Evolutionary conservation across 768 basidiomycete species (phyloP), one percentile per base, ranked within the genome.

Genomic region (Rhodosporidiobolus sp.): DNA sequence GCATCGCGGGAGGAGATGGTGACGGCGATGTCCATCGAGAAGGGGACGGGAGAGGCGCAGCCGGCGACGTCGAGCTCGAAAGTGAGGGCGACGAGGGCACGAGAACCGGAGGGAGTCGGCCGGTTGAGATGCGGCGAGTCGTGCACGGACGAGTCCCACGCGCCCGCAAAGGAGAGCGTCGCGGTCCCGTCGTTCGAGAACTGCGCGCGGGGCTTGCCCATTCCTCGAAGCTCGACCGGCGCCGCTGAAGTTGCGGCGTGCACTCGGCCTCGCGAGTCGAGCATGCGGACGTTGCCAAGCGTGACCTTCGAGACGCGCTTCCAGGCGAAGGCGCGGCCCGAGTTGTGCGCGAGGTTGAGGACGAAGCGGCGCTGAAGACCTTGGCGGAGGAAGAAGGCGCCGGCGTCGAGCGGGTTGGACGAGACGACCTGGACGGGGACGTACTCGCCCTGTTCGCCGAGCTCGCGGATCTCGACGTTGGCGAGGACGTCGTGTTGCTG

Each of bases 101-200:
- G 88, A 75, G 94, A 91, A 57, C 88, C 87, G 8, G 87, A 79
- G 5, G 87, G 84, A 4, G 94, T 95, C 50, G 93, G 88, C 35
- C 89, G 87, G 80, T 99, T 95, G 72, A 99, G 85, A 55, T 94
- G 83, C 24, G 87, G 80, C 20, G 92, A 93, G 76, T 92, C 88
- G 80, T 97, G 96, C 20, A 91, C 83, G 68, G 93, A 92, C 1
- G 92, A 92, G 82, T 99, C 96, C 94, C 95, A 98, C 11, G 90
- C 84, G 3, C 89, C 89, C 65, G 88, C 86, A 16, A 87, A 88
- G 30, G 85, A 82, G 56, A 97, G 80, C 12, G 81, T 80, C 19
- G 91, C 88, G 14, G 90, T 91, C 6, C 95, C 94, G 81, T 97
- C 94, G 2, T 89, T 85, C 77, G 84, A 88, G 83, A 90, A 93